Evolutionary conservation across 371 early-diverging fungal species (phyloP).

Genomic region (Mucor plumbeus): DNA sequence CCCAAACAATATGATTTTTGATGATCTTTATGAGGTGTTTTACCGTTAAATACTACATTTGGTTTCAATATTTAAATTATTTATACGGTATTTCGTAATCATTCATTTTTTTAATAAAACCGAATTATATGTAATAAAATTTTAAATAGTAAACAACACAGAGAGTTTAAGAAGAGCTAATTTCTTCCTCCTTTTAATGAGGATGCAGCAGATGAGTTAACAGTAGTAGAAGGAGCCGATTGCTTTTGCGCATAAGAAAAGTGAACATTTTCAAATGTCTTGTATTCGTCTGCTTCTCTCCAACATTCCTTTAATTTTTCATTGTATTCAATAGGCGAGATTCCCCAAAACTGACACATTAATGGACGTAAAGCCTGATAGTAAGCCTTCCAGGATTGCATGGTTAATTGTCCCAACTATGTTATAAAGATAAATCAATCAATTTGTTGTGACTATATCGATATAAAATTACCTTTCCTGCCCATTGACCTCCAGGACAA

Average conservation of each 20-base stretch:
- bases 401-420: constrained; percentile 51
- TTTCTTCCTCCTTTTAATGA: constrained; percentile 4
- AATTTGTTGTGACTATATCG: constrained; percentile 12
- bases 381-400: constrained; percentile 55
- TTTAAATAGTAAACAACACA: no score
- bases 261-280: constrained; percentile 59
- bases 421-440: neutral
- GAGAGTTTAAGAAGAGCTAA: neutral
- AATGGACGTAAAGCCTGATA: constrained; percentile 45
- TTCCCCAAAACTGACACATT: constrained; percentile 34
- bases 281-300: constrained; percentile 52
- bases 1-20: no score
- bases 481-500: constrained; percentile 60
- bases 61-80: no score
- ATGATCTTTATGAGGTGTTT: no score
- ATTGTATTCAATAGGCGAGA: constrained; percentile 35
- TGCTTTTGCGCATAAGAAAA: constrained; percentile 56
- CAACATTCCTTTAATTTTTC: constrained; percentile 39
- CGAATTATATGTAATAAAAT: no score
- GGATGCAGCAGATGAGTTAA: neutral
- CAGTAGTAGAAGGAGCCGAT: neutral
- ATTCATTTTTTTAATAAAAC: no score
- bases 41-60: no score
- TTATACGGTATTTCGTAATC: no score
- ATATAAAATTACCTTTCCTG: constrained; percentile 45